These are phyloP conservation scores for Metarhizium rileyi DNA, from an alignment of 2,329 filamentous ascomycete species.

Conservation along the genomic window DNA sequence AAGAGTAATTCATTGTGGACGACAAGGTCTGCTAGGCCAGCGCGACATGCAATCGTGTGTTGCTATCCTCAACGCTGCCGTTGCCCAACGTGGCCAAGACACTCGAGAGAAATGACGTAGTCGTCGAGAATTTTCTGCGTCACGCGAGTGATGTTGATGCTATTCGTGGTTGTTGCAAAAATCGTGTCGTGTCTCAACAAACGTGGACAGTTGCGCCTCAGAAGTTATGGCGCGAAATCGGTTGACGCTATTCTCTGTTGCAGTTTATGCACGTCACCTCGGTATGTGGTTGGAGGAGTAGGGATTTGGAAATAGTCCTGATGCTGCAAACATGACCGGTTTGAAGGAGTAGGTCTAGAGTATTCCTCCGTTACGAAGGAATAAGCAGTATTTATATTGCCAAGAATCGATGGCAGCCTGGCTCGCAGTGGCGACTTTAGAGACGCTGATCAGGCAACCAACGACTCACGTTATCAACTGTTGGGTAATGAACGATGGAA, in stretches of 20 bases:
- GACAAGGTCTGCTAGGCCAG: constrained; percentile 24
- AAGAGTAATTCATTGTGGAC: constrained; percentile 29
- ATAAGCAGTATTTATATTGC: constrained; percentile 11
- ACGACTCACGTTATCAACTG: constrained; percentile 9
- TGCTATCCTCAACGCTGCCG: background rate
- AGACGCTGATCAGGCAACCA: constrained; percentile 19
- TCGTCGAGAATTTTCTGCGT: constrained; percentile 1
- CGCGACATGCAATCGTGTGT: constrained; percentile 17
- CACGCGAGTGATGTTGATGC: background rate
- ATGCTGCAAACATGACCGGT: constrained; percentile 46
- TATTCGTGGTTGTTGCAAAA: background rate
- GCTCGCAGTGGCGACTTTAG: constrained; percentile 17
- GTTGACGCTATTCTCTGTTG: constrained; percentile 20
- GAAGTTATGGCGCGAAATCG: constrained; percentile 25
- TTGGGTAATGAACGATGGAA: constrained; percentile 13
- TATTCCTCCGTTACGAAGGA: constrained; percentile 20
- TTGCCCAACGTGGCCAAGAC: constrained; percentile 9
- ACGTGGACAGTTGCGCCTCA: background rate
- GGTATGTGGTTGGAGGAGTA: constrained; percentile 51
- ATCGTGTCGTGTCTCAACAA: background rate
- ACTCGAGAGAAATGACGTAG: background rate
- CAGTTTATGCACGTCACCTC: constrained; percentile 40
- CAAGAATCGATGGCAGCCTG: constrained; percentile 20
- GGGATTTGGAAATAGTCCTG: constrained; percentile 43
- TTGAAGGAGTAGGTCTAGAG: constrained; percentile 17